These are phyloP conservation scores for Amanita subjunquillea DNA, from an alignment of 768 basidiomycete species.

Conservation along the genomic window DNA sequence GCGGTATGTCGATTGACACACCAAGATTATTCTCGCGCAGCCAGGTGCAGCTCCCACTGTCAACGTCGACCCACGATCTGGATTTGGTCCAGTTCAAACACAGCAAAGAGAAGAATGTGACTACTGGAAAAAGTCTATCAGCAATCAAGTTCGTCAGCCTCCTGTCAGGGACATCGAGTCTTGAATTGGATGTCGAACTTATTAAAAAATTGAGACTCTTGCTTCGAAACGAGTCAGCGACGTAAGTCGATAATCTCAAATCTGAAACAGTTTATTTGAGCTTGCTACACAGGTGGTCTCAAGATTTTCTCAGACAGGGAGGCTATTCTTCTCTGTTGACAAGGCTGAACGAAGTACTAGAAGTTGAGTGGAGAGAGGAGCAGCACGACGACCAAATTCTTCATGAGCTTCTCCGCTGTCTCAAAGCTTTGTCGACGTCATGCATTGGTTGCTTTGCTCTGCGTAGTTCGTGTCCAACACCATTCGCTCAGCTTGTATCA, in stretches of 20 bases:
- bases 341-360: constrained; percentile 81
- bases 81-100: constrained; percentile 22
- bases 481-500: constrained; percentile 73
- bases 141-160: constrained; percentile 61
- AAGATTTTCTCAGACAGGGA: constrained; percentile 71
- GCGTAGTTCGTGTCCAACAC: constrained; percentile 80
- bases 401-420: constrained; percentile 84
- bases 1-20: constrained; percentile 56
- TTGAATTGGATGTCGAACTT: constrained; percentile 71
- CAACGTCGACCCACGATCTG: constrained; percentile 33
- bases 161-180: constrained; percentile 58
- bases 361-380: constrained; percentile 99
- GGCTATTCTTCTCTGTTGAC: constrained; percentile 83
- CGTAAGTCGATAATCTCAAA: constrained; percentile 29
- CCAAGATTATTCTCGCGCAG: constrained; percentile 41
- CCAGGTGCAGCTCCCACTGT: constrained; percentile 33
- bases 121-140: constrained; percentile 39
- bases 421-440: constrained; percentile 89
- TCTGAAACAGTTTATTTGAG: neutral
- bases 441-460: constrained; percentile 84
- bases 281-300: constrained; percentile 61
- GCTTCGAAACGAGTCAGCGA: constrained; percentile 85
- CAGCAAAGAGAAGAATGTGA: constrained; percentile 41
- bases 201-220: constrained; percentile 83
- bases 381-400: constrained; percentile 95